phyloP scores from a whole-genome alignment of 2,329 filamentous ascomycete genomes.

The Cadophora malorum region DNA sequence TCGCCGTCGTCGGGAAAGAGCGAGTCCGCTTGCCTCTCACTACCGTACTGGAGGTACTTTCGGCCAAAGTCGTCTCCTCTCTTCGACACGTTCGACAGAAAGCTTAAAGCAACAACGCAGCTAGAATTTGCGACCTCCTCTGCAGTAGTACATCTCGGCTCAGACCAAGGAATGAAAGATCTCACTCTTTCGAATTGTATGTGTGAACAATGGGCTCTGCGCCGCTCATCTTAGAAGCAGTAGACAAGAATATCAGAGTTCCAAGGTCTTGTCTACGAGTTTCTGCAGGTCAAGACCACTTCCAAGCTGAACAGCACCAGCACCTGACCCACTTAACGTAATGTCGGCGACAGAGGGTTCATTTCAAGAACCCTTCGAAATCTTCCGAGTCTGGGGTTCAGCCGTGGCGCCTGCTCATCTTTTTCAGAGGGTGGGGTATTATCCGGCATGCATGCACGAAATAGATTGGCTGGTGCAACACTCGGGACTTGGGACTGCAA shows the following conservation, averaged over 20 bases:
- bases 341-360: conserved; percentile 6
- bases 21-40: neutral
- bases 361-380: neutral
- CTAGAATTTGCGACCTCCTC: no score
- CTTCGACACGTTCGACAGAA: neutral
- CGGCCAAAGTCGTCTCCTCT: neutral
- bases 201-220: no score
- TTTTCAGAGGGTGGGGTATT: neutral
- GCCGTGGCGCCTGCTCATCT: neutral
- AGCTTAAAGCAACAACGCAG: neutral
- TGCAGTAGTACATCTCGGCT: no score
- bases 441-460: conserved; percentile 5
- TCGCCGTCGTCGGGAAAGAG: neutral
- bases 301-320: neutral
- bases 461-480: neutral
- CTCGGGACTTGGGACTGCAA: neutral
- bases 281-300: neutral
- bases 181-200: no score
- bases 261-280: neutral
- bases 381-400: conserved; percentile 11
- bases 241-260: neutral
- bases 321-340: conserved; percentile 1
- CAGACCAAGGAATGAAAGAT: no score
- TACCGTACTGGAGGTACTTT: conserved; percentile 7
- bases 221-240: neutral